phyloP scores from a whole-genome alignment of 1,284 basidiomycete genomes.

The Pseudozyma sp. region DNA sequence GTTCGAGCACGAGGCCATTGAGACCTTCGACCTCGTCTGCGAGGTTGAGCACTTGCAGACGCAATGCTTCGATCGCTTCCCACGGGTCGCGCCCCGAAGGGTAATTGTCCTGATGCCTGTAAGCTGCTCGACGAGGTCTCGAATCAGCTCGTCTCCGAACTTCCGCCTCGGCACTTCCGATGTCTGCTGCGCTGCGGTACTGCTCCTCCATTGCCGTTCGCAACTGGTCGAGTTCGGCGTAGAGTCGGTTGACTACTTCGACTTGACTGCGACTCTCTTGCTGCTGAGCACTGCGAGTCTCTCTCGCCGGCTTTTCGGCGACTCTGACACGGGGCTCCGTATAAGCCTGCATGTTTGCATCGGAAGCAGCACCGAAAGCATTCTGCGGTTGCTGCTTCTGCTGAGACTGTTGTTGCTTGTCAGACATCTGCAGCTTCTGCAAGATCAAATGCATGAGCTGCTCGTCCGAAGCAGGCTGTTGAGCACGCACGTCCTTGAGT shows the following conservation, averaged over 20 bases:
- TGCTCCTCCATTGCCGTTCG: slow-evolving; percentile 44
- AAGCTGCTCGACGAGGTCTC: slow-evolving; percentile 14
- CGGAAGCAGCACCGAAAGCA: neutral
- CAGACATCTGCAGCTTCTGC: slow-evolving; percentile 19
- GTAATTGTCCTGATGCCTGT: slow-evolving; percentile 28
- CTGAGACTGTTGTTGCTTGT: neutral
- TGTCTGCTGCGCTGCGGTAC: slow-evolving; percentile 22
- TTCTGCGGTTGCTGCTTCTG: slow-evolving; percentile 2
- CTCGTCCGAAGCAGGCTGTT: slow-evolving; percentile 16
- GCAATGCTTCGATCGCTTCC: slow-evolving; percentile 46
- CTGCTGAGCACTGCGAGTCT: slow-evolving; percentile 1
- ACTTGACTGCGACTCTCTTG: slow-evolving; percentile 29
- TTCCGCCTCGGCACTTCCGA: neutral
- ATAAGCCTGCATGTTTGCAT: neutral
- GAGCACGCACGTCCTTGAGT: slow-evolving; percentile 29
- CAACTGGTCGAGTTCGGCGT: slow-evolving; percentile 44
- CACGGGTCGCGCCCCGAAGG: slow-evolving; percentile 38
- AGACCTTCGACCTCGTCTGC: slow-evolving; percentile 44
- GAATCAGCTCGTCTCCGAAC: neutral
- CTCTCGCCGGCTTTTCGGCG: neutral
- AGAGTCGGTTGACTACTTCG: slow-evolving; percentile 45
- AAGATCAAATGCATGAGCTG: slow-evolving; percentile 33
- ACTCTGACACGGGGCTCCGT: neutral
- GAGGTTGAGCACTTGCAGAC: slow-evolving; percentile 39
- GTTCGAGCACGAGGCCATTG: slow-evolving; percentile 42